Evolutionary conservation across 2,329 filamentous ascomycete genomes (phyloP).

Genomic region (Colletotrichum sp.): DNA sequence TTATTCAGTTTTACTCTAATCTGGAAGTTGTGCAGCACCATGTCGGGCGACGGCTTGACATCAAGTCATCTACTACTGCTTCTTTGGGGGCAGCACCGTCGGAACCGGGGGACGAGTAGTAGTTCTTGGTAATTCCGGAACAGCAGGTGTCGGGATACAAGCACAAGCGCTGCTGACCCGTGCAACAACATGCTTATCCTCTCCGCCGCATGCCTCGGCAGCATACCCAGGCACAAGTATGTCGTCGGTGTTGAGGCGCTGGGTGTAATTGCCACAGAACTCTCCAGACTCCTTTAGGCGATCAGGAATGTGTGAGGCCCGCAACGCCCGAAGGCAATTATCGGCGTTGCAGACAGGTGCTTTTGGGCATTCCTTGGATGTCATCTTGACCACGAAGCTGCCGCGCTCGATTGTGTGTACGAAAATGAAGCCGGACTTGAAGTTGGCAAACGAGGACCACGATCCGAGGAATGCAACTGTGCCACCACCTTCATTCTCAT

Average conservation of each 20-base stretch:
- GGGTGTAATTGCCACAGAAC: constrained; percentile 23
- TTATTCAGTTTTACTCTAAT: neutral
- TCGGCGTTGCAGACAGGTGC: constrained; percentile 23
- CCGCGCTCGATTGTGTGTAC: constrained; percentile 27
- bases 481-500: constrained; percentile 25
- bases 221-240: constrained; percentile 21
- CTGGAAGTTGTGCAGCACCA: neutral
- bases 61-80: neutral
- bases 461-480: constrained; percentile 21
- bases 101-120: constrained; percentile 25
- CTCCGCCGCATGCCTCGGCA: constrained; percentile 16
- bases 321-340: constrained; percentile 25
- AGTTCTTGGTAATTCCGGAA: constrained; percentile 27
- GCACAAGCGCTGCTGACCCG: constrained; percentile 25
- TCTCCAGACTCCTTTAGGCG: constrained; percentile 23
- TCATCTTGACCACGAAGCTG: constrained; percentile 26
- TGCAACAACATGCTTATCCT: constrained; percentile 8
- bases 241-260: constrained; percentile 10
- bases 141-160: constrained; percentile 24
- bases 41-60: neutral
- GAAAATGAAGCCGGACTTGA: constrained; percentile 26
- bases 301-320: constrained; percentile 18
- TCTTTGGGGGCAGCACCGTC: constrained; percentile 24
- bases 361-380: constrained; percentile 21
- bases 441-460: constrained; percentile 25